phyloP scores from a whole-genome alignment of 169 alveolate genomes.

The Toxoplasma gondii region DNA sequence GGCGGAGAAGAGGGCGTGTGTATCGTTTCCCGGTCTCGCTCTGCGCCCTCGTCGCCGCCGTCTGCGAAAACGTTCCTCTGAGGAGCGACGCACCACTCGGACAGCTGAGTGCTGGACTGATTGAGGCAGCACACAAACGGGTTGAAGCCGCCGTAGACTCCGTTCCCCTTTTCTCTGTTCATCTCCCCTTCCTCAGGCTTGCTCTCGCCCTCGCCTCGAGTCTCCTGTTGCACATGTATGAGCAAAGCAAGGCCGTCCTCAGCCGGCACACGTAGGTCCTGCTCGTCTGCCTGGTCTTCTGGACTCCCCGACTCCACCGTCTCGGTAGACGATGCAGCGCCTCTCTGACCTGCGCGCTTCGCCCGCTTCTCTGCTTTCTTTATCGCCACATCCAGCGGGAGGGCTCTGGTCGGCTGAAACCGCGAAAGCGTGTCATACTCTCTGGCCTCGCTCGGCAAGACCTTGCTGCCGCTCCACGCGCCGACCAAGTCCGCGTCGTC shows the following conservation, averaged over 20 bases:
- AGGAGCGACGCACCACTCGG: neutral
- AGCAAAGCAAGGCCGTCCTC: neutral
- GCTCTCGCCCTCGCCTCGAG: neutral
- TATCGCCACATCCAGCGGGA: neutral
- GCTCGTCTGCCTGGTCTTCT: neutral
- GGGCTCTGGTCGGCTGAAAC: neutral
- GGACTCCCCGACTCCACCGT: neutral
- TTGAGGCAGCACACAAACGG: slow-evolving; percentile 28
- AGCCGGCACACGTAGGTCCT: neutral
- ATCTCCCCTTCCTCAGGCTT: neutral
- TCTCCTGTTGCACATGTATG: neutral
- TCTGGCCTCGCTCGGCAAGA: neutral
- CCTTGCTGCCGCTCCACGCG: neutral
- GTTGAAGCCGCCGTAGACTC: neutral
- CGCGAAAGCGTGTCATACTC: neutral
- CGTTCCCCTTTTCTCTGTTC: neutral
- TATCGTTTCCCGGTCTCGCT: no score
- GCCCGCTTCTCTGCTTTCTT: no score
- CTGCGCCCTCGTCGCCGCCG: no score
- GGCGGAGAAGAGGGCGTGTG: no score
- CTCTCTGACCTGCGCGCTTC: neutral
- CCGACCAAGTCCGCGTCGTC: neutral
- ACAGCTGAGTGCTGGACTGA: neutral
- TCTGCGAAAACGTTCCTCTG: no score
- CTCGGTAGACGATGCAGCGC: neutral